A percentile compares a stretch with the other conserved stretches of the same genome.
These are phyloP conservation scores for Soucietia sequanensis DNA, from an alignment of 805 yeast species.

Conservation along the genomic window DNA sequence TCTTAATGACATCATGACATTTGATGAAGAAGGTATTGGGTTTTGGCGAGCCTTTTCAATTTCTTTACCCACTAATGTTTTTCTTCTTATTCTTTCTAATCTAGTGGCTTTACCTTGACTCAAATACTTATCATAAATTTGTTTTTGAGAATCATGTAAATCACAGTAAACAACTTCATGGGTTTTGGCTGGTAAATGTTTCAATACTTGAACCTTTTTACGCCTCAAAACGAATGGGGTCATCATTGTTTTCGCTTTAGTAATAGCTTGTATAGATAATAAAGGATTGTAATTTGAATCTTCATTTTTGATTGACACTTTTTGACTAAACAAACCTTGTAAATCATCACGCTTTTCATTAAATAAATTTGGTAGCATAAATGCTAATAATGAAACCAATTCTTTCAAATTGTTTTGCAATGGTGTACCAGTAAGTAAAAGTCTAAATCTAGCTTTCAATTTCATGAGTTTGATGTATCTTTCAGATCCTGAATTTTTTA, in stretches of 20 bases:
- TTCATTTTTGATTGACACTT: conserved; percentile 58
- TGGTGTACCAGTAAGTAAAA: conserved; percentile 94
- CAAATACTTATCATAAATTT: conserved; percentile 63
- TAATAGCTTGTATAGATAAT: conserved; percentile 85
- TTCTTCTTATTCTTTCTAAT: conserved; percentile 44
- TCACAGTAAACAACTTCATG: conserved; percentile 67
- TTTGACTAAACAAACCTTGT: conserved; percentile 80
- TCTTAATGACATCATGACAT: conserved; percentile 82
- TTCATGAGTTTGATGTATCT: conserved; percentile 86
- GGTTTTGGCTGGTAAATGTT: conserved; percentile 79
- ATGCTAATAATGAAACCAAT: conserved; percentile 83
- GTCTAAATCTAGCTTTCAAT: conserved; percentile 76
- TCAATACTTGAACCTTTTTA: conserved; percentile 85
- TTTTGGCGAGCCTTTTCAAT: conserved; percentile 28
- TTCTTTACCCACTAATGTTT: conserved; percentile 32
- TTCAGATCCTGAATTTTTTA: conserved; percentile 86
- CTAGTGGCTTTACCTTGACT: conserved; percentile 39
- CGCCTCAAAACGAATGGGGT: conserved; percentile 94
- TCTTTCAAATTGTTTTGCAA: conserved; percentile 90
- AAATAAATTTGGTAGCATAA: conserved; percentile 83
- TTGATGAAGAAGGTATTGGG: conserved; percentile 51
- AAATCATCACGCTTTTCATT: conserved; percentile 79
- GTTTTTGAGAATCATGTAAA: conserved; percentile 52
- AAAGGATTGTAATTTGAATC: conserved; percentile 68
- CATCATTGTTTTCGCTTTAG: conserved; percentile 96